phyloP scores from a whole-genome alignment of 2,329 filamentous ascomycete species.

The Verticillium tricorpus region DNA sequence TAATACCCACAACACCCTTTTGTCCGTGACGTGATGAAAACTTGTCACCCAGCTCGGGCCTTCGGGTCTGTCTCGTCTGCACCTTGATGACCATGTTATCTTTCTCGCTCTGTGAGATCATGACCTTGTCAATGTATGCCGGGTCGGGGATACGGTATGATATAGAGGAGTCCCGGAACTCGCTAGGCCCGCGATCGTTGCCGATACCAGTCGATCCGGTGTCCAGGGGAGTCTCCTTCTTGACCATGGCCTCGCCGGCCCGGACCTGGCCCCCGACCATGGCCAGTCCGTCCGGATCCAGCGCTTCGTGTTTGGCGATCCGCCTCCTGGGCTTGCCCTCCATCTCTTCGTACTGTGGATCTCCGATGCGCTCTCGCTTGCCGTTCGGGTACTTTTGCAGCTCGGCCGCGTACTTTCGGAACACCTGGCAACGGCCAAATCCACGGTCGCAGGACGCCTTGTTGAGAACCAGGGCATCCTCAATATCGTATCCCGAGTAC shows the following conservation, averaged over 20 bases:
- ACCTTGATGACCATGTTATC: constrained; percentile 89
- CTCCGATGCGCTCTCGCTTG: constrained; percentile 61
- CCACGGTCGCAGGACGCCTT: constrained; percentile 93
- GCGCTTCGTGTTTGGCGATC: constrained; percentile 64
- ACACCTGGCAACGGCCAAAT: constrained; percentile 96
- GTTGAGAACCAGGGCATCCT: constrained; percentile 94
- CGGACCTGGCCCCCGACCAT: constrained; percentile 78
- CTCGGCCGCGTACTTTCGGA: constrained; percentile 85
- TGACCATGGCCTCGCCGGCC: constrained; percentile 79
- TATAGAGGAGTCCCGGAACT: constrained; percentile 63
- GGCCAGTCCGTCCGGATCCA: constrained; percentile 85
- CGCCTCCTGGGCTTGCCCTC: constrained; percentile 58
- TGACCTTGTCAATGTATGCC: constrained; percentile 92
- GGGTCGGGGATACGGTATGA: constrained; percentile 82
- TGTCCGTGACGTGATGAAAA: constrained; percentile 98
- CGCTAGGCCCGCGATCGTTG: constrained; percentile 57
- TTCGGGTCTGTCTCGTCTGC: constrained; percentile 89
- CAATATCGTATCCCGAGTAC: constrained; percentile 98
- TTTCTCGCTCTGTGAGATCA: constrained; percentile 84
- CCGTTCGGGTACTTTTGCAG: constrained; percentile 88
- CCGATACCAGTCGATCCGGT: constrained; percentile 69
- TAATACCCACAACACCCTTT: constrained; percentile 95
- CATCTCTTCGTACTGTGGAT: constrained; percentile 41
- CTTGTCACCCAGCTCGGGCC: constrained; percentile 95
- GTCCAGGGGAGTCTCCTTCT: constrained; percentile 82